Base-by-base conservation (phyloP, 805 yeast genomes). In the Ogataea henricii region DNA sequence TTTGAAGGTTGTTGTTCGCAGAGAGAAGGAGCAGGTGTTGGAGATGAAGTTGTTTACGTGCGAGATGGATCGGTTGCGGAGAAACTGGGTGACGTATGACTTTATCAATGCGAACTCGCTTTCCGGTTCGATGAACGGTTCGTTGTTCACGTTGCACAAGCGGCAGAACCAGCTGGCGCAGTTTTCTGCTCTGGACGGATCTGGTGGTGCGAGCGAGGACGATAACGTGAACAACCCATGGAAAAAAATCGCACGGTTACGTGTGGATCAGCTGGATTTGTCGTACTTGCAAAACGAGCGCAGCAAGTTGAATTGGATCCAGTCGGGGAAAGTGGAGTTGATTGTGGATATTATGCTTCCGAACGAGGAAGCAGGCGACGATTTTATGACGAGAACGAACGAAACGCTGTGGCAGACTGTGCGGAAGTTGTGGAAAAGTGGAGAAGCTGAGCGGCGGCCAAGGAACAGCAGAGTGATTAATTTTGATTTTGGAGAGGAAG, bases 261-360 rank as follows among this genome's bases (percentile, higher is more conserved):
- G 73, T 47, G 55, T 71, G 12, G 74, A 71, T 54, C 66, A 62
- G 52, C 52, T 71, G 14, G 74, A 71, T 48, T 46, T 71, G 25
- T 58, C 67, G 9, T 57, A 56, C 32, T 37, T 57, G 18, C 45
- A 51, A n/a, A 54, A 63, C 18, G 52, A 56, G 9, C 48, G 57
- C 17, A 73, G 73, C 58, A 76, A 81, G 52, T 81, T 86, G 59
- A 83, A 82, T 58, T 87, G 94, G 95, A 65, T 87, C 10, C 75
- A 77, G 21, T 81, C 80, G 40, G 92, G 94, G 3, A 81, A 81
- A 54, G 81, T 83, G 4, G 90, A 86, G 48, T 67, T 87, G 4
- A 69, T 77, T 14, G 87, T 89, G 3, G 94, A 87, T 66, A 78
- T 87, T 17, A 81, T 83, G 77, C 70, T 87, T 25, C 94, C 95